Conservation (phyloP, 352 stramenopile genomes). For the Globisporangium canariense region DNA sequence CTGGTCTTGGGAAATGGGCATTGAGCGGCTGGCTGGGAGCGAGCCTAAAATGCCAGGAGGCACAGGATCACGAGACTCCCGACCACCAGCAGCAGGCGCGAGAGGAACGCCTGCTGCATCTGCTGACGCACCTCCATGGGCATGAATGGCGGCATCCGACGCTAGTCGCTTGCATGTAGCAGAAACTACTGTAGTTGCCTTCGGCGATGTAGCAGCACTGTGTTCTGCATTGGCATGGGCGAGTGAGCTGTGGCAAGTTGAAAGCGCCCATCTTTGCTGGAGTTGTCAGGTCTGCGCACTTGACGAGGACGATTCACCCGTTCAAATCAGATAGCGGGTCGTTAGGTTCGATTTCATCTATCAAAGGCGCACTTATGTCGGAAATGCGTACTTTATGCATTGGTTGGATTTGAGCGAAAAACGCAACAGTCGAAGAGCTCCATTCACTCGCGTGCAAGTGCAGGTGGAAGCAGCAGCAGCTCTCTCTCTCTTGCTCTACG, state of each 20-base stretch:
- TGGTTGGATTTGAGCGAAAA: conserved; percentile 8
- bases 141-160: conserved; percentile 25
- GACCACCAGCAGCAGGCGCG: conserved; percentile 60
- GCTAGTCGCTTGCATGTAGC: too few species aligned
- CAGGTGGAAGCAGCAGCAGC: not conserved
- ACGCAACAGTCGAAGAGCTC: not conserved
- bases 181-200: too few species aligned
- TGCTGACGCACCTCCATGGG: conserved; percentile 56
- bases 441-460: conserved; percentile 8
- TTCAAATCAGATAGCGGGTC: not conserved
- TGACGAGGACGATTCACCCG: not conserved
- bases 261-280: too few species aligned
- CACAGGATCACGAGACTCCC: conserved; percentile 72
- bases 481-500: not conserved
- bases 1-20: not conserved
- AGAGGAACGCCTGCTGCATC: conserved; percentile 71
- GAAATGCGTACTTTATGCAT: conserved; percentile 3
- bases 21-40: conserved; percentile 19
- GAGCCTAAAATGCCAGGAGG: conserved; percentile 58
- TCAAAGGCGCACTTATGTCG: not conserved
- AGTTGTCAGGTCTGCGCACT: not conserved
- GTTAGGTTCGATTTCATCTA: not conserved
- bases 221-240: too few species aligned
- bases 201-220: too few species aligned
- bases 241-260: too few species aligned